phyloP scores from a whole-genome alignment of 1,139 yeast genomes.

The Candida smagusa region DNA sequence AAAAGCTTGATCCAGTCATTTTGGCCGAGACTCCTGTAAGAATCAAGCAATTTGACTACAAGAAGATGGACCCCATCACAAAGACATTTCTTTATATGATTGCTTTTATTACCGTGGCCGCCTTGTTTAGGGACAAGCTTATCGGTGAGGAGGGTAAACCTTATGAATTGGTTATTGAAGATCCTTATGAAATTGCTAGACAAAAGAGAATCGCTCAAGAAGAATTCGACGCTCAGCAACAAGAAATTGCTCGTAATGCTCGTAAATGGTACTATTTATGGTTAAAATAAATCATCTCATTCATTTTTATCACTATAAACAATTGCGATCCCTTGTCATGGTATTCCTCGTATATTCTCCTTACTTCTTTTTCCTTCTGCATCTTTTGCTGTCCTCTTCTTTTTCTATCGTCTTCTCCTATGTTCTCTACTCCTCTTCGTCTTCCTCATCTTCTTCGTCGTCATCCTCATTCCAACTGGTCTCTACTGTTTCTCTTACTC shows the following conservation, averaged over 20 bases:
- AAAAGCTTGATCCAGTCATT: constrained; percentile 39
- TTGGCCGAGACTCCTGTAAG: constrained; percentile 48
- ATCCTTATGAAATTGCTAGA: constrained; percentile 33
- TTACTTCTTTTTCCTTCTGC: too few relatives aligned
- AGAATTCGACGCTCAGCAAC: constrained; percentile 9
- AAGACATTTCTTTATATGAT: constrained; percentile 50
- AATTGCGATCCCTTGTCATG: not conserved
- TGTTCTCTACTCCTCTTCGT: constrained; percentile 10
- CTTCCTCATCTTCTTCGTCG: constrained; percentile 65
- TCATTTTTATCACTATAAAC: too few relatives aligned
- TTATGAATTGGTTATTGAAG: constrained; percentile 35
- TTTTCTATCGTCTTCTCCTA: too few relatives aligned
- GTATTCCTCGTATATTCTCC: not conserved
- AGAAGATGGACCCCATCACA: constrained; percentile 53
- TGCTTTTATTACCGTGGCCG: constrained; percentile 38
- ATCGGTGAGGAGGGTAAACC: constrained; percentile 51
- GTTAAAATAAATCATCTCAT: constrained; percentile 23
- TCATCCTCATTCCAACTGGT: constrained; percentile 74
- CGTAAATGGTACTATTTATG: constrained; percentile 47
- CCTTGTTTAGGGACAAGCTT: constrained; percentile 48
- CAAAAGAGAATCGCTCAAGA: constrained; percentile 16
- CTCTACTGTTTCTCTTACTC: constrained; percentile 94
- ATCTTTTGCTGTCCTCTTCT: too few relatives aligned
- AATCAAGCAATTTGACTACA: constrained; percentile 46
- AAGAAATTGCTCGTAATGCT: constrained; percentile 4